Conservation (phyloP, 305 asterid species). For the Fraxinus baroniana region DNA sequence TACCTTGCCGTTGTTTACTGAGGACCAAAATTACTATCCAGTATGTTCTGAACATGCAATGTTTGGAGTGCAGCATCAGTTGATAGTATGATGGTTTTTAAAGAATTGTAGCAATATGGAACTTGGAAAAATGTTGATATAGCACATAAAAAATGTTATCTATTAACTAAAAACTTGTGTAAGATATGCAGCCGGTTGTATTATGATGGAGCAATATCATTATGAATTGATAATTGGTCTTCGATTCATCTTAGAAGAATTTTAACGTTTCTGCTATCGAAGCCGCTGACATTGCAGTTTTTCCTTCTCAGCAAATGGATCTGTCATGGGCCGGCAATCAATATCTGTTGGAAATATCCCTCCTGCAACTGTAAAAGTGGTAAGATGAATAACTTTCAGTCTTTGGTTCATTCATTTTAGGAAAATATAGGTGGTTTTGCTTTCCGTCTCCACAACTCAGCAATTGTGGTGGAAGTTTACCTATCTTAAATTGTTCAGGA, state of each 20-base stretch:
- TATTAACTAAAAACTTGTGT: not conserved
- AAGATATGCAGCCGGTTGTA: not conserved
- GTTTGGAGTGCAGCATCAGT: not conserved
- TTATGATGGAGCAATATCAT: not conserved
- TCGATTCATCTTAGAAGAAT: not conserved
- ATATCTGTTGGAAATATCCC: constrained; percentile 61
- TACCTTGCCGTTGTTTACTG: not conserved
- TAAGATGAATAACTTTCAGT: constrained; percentile 33
- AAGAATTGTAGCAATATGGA: not conserved
- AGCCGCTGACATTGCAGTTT: constrained; percentile 23
- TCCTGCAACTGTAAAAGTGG: constrained; percentile 86
- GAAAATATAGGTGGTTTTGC: not conserved
- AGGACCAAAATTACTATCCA: not conserved
- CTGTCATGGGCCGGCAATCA: constrained; percentile 60
- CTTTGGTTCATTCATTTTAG: constrained; percentile 15
- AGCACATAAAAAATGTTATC: not conserved
- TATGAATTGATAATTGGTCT: not conserved
- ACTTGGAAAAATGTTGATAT: not conserved
- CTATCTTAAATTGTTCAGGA: constrained; percentile 50
- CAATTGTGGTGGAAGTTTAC: not conserved
- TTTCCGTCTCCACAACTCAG: not conserved
- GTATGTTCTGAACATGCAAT: not conserved
- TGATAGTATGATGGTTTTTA: not conserved
- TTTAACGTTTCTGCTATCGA: not conserved
- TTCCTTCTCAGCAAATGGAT: constrained; percentile 56